Percentiles rank a stretch among this genome's conserved stretches.
Conservation (phyloP, 495 filamentous ascomycete species). For the Rusavskia elegans region DNA sequence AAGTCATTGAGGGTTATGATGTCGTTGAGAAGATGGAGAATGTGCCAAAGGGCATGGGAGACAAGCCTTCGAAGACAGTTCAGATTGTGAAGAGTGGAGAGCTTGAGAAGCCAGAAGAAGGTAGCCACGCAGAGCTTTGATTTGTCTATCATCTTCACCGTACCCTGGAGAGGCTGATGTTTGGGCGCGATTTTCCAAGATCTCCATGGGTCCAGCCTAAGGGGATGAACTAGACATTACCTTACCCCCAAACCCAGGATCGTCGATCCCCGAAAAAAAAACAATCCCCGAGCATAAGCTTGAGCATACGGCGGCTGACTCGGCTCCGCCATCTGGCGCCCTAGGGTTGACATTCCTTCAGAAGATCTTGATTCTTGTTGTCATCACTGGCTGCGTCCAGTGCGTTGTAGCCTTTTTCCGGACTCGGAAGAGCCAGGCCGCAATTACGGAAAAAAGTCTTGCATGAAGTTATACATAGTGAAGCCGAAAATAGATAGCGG, state of each 20-base stretch:
- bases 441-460: conserved; percentile 22
- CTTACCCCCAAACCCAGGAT: conserved; percentile 2
- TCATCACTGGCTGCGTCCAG: conserved; percentile 23
- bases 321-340: conserved; percentile 11
- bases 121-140: conserved; percentile 96
- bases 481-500: no score
- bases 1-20: conserved; percentile 83
- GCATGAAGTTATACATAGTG: conserved; percentile 12
- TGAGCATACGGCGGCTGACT: conserved; percentile 11
- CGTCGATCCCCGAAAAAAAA: background rate
- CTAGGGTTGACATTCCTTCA: conserved; percentile 19
- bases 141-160: conserved; percentile 14
- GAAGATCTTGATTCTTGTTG: conserved; percentile 26
- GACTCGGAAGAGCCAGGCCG: conserved; percentile 11
- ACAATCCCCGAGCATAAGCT: conserved; percentile 5
- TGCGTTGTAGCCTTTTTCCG: conserved; percentile 24
- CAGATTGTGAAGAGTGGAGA: conserved; percentile 95
- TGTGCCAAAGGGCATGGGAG: conserved; percentile 47
- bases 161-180: conserved; percentile 24
- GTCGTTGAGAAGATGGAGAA: conserved; percentile 81
- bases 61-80: conserved; percentile 59
- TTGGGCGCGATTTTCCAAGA: conserved; percentile 11
- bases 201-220: background rate
- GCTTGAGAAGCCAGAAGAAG: conserved; percentile 76
- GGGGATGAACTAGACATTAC: conserved; percentile 24